These are phyloP conservation scores for Ganoderma lingzhi DNA, from an alignment of 1,284 basidiomycete genomes.

Conservation along the genomic window DNA sequence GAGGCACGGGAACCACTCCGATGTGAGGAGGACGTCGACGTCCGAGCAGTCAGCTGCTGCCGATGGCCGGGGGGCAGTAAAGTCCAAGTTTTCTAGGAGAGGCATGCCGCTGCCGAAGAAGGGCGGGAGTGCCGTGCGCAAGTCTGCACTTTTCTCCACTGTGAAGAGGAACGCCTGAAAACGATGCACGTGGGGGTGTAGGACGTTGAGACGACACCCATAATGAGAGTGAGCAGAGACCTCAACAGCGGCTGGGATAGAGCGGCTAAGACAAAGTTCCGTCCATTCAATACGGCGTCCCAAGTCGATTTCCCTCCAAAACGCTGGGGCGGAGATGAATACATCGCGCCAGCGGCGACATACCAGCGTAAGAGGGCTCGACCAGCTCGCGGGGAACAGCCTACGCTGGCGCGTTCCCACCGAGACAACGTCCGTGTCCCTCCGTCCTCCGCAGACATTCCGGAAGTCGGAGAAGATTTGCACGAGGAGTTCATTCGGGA, in stretches of 20 bases:
- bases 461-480: neutral
- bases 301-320: constrained; percentile 10
- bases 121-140: too few relatives aligned
- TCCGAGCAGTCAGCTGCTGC: too few relatives aligned
- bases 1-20: neutral
- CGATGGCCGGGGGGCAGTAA: neutral
- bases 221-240: neutral
- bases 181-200: neutral
- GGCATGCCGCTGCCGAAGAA: neutral
- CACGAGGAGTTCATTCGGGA: neutral
- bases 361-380: constrained; percentile 15
- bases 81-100: neutral
- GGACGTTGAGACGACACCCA: neutral
- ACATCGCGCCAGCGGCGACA: constrained; percentile 15
- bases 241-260: neutral
- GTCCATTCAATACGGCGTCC: neutral
- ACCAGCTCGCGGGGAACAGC: too few relatives aligned
- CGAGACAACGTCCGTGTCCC: too few relatives aligned
- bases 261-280: neutral
- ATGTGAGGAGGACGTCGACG: neutral
- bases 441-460: too few relatives aligned
- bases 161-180: neutral
- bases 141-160: too few relatives aligned
- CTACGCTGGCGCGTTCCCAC: too few relatives aligned
- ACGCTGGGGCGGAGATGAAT: constrained; percentile 1